Conservation (phyloP, 495 filamentous ascomycete species). For the Xylaria acuta region DNA sequence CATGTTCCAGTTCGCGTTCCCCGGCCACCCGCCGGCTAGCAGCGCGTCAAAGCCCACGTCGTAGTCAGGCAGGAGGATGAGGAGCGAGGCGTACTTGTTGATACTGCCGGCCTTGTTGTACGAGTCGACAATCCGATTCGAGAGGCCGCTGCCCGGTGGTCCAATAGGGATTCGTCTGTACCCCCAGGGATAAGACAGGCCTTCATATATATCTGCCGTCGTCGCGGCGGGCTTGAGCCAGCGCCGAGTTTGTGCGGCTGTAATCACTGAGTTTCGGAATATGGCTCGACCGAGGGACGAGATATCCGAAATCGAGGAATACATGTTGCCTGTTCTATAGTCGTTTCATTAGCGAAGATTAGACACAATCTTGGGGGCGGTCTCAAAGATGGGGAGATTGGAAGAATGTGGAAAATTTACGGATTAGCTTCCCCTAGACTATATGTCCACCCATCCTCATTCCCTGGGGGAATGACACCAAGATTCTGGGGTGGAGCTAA, state of each 20-base stretch:
- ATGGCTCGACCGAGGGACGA: conserved; percentile 61
- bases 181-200: conserved; percentile 66
- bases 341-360: conserved; percentile 1
- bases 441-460: conserved; percentile 41
- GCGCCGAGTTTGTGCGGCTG: conserved; percentile 51
- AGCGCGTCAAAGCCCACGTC: conserved; percentile 50
- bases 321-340: conserved; percentile 61
- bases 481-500: conserved; percentile 38
- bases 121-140: conserved; percentile 53
- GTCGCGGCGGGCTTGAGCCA: conserved; percentile 64
- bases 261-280: conserved; percentile 55
- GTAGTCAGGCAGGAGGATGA: conserved; percentile 62
- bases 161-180: conserved; percentile 48
- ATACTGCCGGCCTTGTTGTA: conserved; percentile 62
- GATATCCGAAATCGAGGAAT: conserved; percentile 60
- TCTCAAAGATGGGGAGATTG: not conserved
- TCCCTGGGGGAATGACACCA: conserved; percentile 45
- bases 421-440: conserved; percentile 50
- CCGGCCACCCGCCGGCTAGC: conserved; percentile 53
- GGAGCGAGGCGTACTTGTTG: conserved; percentile 54
- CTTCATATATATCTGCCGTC: conserved; percentile 53
- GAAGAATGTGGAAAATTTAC: conserved; percentile 29
- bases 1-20: conserved; percentile 56
- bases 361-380: conserved; percentile 26
- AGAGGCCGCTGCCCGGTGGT: conserved; percentile 41